Evolutionary conservation across 768 basidiomycete genomes (phyloP).

Genomic region (Leccinellum luteum): DNA sequence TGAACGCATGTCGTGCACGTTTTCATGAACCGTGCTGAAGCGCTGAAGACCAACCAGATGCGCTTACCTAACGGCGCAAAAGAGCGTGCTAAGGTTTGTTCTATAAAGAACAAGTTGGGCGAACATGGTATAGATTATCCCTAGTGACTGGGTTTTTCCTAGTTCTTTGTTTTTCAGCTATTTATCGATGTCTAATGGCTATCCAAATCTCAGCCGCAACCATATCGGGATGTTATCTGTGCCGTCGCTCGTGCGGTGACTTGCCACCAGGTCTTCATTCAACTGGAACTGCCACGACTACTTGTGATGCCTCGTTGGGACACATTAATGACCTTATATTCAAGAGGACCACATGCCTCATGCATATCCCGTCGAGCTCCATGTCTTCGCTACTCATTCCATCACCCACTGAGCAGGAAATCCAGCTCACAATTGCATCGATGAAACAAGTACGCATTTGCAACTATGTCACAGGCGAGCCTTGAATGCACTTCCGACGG

Average conservation of each 20-base stretch:
- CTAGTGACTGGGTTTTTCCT: background rate
- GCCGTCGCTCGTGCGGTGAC: background rate
- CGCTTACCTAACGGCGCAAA: background rate
- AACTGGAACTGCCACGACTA: background rate
- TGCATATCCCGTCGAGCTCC: background rate
- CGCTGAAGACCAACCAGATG: too few relatives aligned
- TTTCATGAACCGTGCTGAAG: too few relatives aligned
- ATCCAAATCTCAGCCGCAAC: background rate
- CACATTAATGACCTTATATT: background rate
- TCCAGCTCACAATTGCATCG: background rate
- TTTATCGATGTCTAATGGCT: background rate
- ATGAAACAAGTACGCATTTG: conserved; percentile 15
- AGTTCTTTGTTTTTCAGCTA: too few relatives aligned
- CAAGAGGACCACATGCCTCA: background rate
- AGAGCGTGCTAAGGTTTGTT: too few relatives aligned
- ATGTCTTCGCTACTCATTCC: conserved; percentile 11
- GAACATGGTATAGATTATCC: background rate
- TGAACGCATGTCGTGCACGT: background rate
- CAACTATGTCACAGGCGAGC: conserved; percentile 16
- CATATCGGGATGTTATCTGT: background rate
- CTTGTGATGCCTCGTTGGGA: background rate
- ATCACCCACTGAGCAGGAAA: conserved; percentile 2
- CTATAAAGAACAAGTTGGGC: too few relatives aligned
- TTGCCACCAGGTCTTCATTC: conserved; percentile 1
- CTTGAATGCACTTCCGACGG: background rate